Evolutionary conservation across 2,329 filamentous ascomycete species (phyloP), one percentile per base, ranked within the genome.

Genomic region (Neopestalotiopsis sp.): DNA sequence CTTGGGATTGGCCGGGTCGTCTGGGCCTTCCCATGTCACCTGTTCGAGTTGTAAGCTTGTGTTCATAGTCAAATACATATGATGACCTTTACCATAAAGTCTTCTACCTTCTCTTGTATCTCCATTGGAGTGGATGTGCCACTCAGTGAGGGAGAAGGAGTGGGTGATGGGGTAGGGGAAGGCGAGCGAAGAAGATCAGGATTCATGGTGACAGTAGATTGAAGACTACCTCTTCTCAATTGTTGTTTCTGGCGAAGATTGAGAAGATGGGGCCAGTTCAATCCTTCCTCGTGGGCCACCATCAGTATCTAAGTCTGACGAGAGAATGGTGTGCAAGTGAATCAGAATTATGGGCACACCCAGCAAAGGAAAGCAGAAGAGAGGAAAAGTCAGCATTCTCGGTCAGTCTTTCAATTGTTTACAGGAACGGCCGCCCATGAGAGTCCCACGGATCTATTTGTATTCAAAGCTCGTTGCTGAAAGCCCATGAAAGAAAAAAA

Each of bases 21-120:
- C 78, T 4, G 81, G 79, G 0, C 84, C 83, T 65, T 83, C 78
- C 86, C 86, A 82, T n/a, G 77, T 79, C 9, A 82, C 76, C 80
- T 81, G 69, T 59, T 10, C 14, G 9, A 12, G 40, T 14, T 2
- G 30, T 61, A 14, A 61, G 59, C 40, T 34, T 38, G n/a, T 40
- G 30, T 42, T 42, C 13, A 38, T 7, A 61, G 5, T n/a, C 28
- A n/a, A 12, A n/a, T 9, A 13, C 13, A 12, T 17, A 38, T 17
- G 7, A 17, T 42, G 34, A 5, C 14, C 24, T 61, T 61, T 61
- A 61, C 59, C 59, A 61, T 17, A 20, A 17, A 34, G 5, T 34
- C 13, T 13, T 61, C 32, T 20, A n/a, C 28, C n/a, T 61, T 61
- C 30, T 61, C 34, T 40, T 61, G 13, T 40, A 20, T 30, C 30